Conservation (phyloP, 257 asterid genomes). For the Pogostemon cablin region DNA sequence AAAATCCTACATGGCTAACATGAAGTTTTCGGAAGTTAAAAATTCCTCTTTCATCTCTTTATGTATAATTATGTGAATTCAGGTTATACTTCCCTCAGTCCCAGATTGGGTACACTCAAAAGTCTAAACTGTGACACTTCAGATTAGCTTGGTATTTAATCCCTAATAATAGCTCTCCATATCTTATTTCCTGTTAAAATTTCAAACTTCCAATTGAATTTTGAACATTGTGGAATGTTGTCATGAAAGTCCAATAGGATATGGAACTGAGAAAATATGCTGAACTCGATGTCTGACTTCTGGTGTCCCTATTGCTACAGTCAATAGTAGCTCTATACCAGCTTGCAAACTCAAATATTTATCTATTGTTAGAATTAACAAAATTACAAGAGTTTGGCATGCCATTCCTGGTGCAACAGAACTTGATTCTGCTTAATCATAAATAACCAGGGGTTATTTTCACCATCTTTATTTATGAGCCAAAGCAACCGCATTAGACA, state of each 20-base stretch:
- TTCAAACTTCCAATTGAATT: not conserved
- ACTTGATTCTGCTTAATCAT: constrained; percentile 5
- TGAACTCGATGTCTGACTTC: not conserved
- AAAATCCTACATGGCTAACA: too few relatives aligned
- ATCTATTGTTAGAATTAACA: not conserved
- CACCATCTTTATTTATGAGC: not conserved
- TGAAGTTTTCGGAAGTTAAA: not conserved
- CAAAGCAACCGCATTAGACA: constrained; percentile 1
- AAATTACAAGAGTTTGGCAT: not conserved
- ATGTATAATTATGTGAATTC: constrained; percentile 1
- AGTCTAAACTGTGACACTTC: not conserved
- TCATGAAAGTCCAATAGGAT: not conserved
- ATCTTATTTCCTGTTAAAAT: not conserved
- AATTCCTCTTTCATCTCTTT: not conserved
- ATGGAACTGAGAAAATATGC: not conserved
- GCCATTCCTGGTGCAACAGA: constrained; percentile 8
- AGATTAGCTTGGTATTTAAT: not conserved
- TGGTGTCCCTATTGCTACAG: not conserved
- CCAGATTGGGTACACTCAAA: not conserved
- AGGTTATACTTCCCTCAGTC: not conserved
- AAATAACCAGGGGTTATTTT: not conserved
- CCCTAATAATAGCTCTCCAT: too few relatives aligned
- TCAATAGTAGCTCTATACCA: not conserved
- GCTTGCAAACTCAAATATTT: not conserved
- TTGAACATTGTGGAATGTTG: not conserved